phyloP scores from a whole-genome alignment of 2,329 filamentous ascomycete genomes.

The Penicillium sp. region DNA sequence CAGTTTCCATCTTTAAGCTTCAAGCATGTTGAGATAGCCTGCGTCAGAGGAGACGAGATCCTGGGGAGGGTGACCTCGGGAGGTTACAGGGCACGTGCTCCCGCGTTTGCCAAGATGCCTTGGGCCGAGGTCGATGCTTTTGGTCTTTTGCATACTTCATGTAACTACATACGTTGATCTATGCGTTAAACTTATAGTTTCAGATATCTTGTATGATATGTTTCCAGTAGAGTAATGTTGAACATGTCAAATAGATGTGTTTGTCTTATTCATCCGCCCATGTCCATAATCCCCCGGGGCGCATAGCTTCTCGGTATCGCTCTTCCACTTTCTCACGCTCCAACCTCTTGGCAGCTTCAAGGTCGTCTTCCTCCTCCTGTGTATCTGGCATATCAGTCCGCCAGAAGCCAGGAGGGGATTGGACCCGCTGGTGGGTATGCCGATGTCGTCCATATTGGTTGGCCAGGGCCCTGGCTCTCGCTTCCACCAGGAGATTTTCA shows the following conservation, averaged over 20 bases:
- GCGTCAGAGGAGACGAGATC: conserved; percentile 6
- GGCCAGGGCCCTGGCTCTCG: conserved; percentile 69
- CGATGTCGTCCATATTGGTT: conserved; percentile 75
- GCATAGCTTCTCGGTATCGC: conserved; percentile 77
- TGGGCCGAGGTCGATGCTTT: conserved; percentile 27
- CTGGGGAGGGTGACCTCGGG: not conserved
- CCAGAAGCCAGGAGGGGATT: conserved; percentile 87
- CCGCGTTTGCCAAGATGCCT: conserved; percentile 24
- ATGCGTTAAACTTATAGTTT: not conserved
- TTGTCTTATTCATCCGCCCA: conserved; percentile 70
- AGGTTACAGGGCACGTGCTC: conserved; percentile 28
- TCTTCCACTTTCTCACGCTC: conserved; percentile 66
- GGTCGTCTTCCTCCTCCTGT: conserved; percentile 70
- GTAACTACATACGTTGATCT: not conserved
- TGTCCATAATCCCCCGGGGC: conserved; percentile 69
- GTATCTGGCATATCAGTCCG: conserved; percentile 83
- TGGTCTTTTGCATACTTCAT: not conserved
- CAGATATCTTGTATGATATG: not conserved
- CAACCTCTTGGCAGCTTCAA: conserved; percentile 60
- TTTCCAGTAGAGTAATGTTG: not conserved
- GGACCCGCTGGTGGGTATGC: conserved; percentile 66
- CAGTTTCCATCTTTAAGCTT: conserved; percentile 32
- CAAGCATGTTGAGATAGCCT: conserved; percentile 9
- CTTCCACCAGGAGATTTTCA: conserved; percentile 67
- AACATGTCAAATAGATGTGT: not conserved